Conservation (phyloP, 2,329 filamentous ascomycete species). For the Penicillium sumatraense region DNA sequence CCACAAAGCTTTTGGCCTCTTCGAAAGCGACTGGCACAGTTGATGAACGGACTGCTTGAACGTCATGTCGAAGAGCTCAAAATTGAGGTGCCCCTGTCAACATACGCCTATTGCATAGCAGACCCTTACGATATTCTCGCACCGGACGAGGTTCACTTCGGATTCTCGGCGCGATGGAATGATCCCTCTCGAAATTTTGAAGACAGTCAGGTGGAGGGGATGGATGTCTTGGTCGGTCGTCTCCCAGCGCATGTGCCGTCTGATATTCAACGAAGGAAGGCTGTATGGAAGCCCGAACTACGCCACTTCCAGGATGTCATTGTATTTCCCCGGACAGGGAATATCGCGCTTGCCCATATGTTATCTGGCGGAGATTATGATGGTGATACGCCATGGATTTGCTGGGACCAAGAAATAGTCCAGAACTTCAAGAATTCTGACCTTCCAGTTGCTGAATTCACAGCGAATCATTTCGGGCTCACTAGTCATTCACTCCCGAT, state of each 20-base stretch:
- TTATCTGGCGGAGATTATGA: slow-evolving; percentile 70
- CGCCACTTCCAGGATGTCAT: slow-evolving; percentile 61
- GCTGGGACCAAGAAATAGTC: slow-evolving; percentile 62
- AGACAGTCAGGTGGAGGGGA: slow-evolving; percentile 51
- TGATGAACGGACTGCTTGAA: slow-evolving; percentile 46
- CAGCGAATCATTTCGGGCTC: slow-evolving; percentile 54
- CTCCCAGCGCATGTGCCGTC: slow-evolving; percentile 62
- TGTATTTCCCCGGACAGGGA: slow-evolving; percentile 59
- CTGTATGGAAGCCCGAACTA: slow-evolving; percentile 56
- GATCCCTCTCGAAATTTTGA: slow-evolving; percentile 41
- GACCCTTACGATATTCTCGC: slow-evolving; percentile 58
- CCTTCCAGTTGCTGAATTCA: slow-evolving; percentile 41
- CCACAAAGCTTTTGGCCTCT: slow-evolving; percentile 48
- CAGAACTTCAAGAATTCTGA: slow-evolving; percentile 58
- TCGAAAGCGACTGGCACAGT: slow-evolving; percentile 43
- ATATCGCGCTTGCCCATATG: slow-evolving; percentile 60
- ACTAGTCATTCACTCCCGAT: slow-evolving; percentile 49
- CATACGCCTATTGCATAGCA: slow-evolving; percentile 60
- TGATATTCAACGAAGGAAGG: slow-evolving; percentile 61
- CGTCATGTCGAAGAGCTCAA: slow-evolving; percentile 52
- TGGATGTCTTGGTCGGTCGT: slow-evolving; percentile 60
- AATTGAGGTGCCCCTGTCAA: slow-evolving; percentile 56
- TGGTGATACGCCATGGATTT: slow-evolving; percentile 64
- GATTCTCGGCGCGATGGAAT: slow-evolving; percentile 55
- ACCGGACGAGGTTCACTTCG: slow-evolving; percentile 60